Conservation (phyloP, 2,329 filamentous ascomycete genomes). For the Fusarium xyrophilum region DNA sequence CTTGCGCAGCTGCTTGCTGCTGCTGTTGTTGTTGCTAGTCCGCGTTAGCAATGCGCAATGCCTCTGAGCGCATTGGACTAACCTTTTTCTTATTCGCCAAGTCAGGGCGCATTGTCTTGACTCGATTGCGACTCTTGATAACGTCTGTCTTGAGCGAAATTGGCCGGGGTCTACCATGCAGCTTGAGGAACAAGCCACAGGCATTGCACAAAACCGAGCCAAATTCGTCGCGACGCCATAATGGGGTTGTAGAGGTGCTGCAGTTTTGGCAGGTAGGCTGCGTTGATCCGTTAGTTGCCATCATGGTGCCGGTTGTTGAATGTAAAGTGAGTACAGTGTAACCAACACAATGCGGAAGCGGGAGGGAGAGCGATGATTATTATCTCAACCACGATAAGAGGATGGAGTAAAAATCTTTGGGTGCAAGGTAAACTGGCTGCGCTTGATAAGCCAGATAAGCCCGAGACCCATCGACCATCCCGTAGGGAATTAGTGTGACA, state of each 20-base stretch:
- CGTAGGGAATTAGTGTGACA: conserved; percentile 30
- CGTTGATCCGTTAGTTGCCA: conserved; percentile 67
- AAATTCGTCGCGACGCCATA: conserved; percentile 97
- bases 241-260: conserved; percentile 89
- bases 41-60: conserved; percentile 9
- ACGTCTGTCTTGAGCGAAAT: conserved; percentile 99
- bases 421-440: conserved; percentile 38
- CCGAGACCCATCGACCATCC: conserved; percentile 31
- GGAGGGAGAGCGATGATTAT: conserved; percentile 45
- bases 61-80: conserved; percentile 28
- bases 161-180: conserved; percentile 90
- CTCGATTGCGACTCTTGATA: conserved; percentile 98
- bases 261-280: conserved; percentile 98
- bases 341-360: conserved; percentile 26
- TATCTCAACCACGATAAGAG: conserved; percentile 51
- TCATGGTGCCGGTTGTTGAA: conserved; percentile 51
- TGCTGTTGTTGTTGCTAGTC: conserved; percentile 38
- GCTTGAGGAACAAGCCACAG: conserved; percentile 95
- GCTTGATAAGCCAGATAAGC: conserved; percentile 49
- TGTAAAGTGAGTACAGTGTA: conserved; percentile 30
- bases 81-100: conserved; percentile 86
- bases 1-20: conserved; percentile 51
- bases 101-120: conserved; percentile 84
- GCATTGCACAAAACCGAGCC: conserved; percentile 98
- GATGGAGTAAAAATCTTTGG: conserved; percentile 47